Evolutionary conservation across 495 filamentous ascomycete genomes (phyloP).

Genomic region (Filosporella fistucella): DNA sequence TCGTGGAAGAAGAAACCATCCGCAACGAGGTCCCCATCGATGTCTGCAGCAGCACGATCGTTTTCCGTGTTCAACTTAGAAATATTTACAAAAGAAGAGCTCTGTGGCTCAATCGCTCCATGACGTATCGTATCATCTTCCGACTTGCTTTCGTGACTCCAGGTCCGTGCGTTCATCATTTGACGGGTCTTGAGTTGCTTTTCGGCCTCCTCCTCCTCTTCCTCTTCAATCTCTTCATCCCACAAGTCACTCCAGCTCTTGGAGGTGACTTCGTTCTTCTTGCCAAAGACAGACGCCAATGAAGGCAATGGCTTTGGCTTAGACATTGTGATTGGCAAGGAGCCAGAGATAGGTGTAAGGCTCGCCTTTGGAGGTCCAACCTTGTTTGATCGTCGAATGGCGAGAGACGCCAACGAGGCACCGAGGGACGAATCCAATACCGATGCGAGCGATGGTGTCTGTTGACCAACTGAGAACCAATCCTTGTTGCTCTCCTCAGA

Average conservation of each 20-base stretch:
- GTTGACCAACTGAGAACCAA: constrained; percentile 66
- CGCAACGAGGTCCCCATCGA: constrained; percentile 52
- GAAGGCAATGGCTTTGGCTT: constrained; percentile 55
- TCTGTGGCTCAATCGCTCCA: constrained; percentile 40
- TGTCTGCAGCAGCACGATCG: constrained; percentile 34
- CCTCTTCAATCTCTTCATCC: constrained; percentile 76
- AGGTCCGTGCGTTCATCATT: constrained; percentile 74
- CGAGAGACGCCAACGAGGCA: constrained; percentile 60
- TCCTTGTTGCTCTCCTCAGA: constrained; percentile 67
- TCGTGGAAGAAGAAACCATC: constrained; percentile 71
- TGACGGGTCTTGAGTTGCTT: constrained; percentile 57
- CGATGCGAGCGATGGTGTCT: constrained; percentile 75
- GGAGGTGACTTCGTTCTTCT: constrained; percentile 67
- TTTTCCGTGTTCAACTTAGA: constrained; percentile 32
- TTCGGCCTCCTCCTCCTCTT: constrained; percentile 59
- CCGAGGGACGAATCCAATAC: constrained; percentile 72
- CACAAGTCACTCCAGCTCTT: constrained; percentile 98
- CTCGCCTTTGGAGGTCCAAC: constrained; percentile 39
- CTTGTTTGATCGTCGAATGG: constrained; percentile 29
- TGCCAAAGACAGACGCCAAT: constrained; percentile 75
- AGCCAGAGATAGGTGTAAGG: constrained; percentile 64
- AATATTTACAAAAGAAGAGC: constrained; percentile 47
- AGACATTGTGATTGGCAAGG: constrained; percentile 68
- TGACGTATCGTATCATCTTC: constrained; percentile 31
- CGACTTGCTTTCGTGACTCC: constrained; percentile 66